Base-by-base conservation (phyloP, 2,329 filamentous ascomycete genomes). In the Tolypocladium inflatum region DNA sequence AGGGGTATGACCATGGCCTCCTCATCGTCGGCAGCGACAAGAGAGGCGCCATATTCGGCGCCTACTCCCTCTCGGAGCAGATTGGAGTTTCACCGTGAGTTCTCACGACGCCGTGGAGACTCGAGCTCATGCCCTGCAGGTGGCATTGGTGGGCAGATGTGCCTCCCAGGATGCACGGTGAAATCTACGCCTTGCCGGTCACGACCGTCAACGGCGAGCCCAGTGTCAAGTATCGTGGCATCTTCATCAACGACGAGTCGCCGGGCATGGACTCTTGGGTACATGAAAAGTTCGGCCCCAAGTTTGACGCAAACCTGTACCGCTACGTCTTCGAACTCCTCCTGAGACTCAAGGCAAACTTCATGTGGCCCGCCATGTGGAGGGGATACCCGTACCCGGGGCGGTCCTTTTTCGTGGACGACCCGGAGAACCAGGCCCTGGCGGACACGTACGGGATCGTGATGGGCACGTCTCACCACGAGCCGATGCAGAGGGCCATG, bases 281-380 rank as follows among this genome's bases (percentile, higher is more conserved):
- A 1, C 76, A 80, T 41, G 74, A 75, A n/a, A 74, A 74, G 19
- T 75, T 74, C 38, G 74, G 73, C 11, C 69, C 68, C 5, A 80
- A 79, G 23, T 85, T 75, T 35, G 79, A 80, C 58, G 74, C 78
- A 0, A 76, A 80, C 3, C 85, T 88, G 61, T 87, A 88, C 66
- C 72, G 72, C 15, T 78, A 78, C 19, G 79, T 88, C 0, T 88
- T 87, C 61, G 85, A 88, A 64, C 74, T 88, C 6, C 70, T 86
- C 1, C 73, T 87, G 4, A 74, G 84, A 17, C 74, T 85, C 23
- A 80, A 77, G 65, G 68, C 83, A 2, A 88, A 88, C 65, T 87
- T 85, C 62, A 71, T 88, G 56, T 88, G 85, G 85, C 85, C 84
- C 0, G 83, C 85, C 0, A 84, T 84, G 79, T 88, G 85, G 83